Evolutionary conservation across 495 filamentous ascomycete species (phyloP), one percentile per base, ranked within the genome.

Genomic region (Lineolata rhizophorae): DNA sequence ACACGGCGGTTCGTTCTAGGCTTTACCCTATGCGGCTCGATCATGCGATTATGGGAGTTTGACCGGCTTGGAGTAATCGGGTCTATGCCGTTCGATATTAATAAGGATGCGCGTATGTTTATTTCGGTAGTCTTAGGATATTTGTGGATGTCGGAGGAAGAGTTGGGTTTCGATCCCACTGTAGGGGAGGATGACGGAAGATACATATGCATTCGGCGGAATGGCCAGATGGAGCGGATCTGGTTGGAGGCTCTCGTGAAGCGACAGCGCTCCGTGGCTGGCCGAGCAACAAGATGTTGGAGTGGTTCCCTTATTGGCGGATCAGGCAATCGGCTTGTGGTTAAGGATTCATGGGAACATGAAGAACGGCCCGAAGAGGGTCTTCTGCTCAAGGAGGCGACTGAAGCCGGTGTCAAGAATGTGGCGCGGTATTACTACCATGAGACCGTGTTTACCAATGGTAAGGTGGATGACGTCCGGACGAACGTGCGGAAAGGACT

Each of bases 341-440:
- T 49, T 22, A 47, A 49, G 33, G 44, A 49, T 25, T 49, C 26
- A 27, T 39, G 32, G 37, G 32, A 39, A 16, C 35, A 35, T 32
- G 31, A 39, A 31, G 31, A 39, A 35, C 37, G 37, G 22, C 32
- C 30, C 19, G 36, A 38, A 28, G 36, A 39, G 40, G 45, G 47
- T 14, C 32, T 42, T 18, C 36, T 55, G 14, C 38, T 55, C 20
- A 37, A 44, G 19, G 40, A 56, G 35, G 41, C 38, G 30, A 46
- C 39, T 20, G 35, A 47, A 20, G 40, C 41, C 36, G 39, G 36
- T 12, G 43, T 48, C 6, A 35, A 43, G 27, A 56, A 54, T 35
- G 44, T 54, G 26, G 43, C 43, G 3, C 41, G 44, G 27, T 54
- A 56, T 32, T 54, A 53, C 34, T 31, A 53, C 34, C 38, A 54